Evolutionary conservation across 1,284 basidiomycete species (phyloP).

Genomic region (Moesziomyces aphidis): DNA sequence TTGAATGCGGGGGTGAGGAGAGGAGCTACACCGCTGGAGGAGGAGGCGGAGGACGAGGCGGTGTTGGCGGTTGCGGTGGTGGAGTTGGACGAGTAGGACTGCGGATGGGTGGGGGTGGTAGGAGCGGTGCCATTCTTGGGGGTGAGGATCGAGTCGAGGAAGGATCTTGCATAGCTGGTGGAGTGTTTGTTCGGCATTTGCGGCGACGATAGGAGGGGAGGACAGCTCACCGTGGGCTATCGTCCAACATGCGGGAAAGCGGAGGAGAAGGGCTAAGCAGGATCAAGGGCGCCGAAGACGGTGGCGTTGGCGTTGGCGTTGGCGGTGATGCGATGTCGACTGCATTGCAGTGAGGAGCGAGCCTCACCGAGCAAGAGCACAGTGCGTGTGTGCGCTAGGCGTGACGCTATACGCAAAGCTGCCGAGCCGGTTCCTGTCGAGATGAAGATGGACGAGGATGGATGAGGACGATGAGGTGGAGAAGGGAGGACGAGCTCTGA

Average conservation of each 20-base stretch:
- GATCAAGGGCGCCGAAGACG: constrained; percentile 44
- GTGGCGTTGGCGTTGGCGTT: constrained; percentile 41
- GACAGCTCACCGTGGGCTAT: constrained; percentile 3
- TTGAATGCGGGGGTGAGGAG: constrained; percentile 41
- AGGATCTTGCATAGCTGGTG: constrained; percentile 35
- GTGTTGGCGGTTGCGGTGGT: constrained; percentile 19
- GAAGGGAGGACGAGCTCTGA: too few species aligned
- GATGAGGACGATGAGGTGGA: too few species aligned
- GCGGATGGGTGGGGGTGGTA: constrained; percentile 7
- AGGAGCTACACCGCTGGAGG: constrained; percentile 15
- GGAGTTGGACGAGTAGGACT: constrained; percentile 21
- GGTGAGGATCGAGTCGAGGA: constrained; percentile 36
- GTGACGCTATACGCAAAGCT: too few species aligned
- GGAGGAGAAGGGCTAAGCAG: not conserved
- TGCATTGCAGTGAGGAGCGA: constrained; percentile 38
- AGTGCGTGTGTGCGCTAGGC: too few species aligned
- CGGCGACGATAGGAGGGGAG: not conserved
- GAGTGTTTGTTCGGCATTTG: constrained; percentile 23
- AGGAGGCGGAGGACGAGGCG: constrained; percentile 15
- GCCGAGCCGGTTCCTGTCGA: too few species aligned
- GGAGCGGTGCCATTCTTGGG: constrained; percentile 16
- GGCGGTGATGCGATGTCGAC: constrained; percentile 24
- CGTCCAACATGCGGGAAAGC: constrained; percentile 10
- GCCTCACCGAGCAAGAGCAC: not conserved
- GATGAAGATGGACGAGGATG: too few species aligned